phyloP scores from a whole-genome alignment of 352 stramenopile species.

The Globisporangium spiculum region DNA sequence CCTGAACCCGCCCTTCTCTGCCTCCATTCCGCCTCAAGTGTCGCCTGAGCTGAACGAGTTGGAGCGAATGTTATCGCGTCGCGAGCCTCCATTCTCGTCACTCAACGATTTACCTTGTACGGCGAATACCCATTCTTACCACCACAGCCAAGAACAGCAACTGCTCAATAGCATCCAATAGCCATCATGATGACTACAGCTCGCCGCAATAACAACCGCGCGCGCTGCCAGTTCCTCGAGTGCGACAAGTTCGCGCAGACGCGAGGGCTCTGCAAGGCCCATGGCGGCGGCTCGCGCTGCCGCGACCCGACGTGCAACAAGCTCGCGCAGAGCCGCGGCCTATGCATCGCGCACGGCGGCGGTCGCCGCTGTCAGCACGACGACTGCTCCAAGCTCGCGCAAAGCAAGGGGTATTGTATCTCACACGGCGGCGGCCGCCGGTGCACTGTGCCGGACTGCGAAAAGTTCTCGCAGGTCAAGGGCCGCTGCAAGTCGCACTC shows the following conservation, averaged over 20 bases:
- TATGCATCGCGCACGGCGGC: conserved; percentile 80
- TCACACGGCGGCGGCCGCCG: conserved; percentile 74
- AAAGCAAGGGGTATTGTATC: conserved; percentile 83
- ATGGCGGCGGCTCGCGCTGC: conserved; percentile 80
- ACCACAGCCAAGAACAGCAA: conserved; percentile 8
- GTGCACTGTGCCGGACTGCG: conserved; percentile 68
- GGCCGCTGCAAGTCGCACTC: conserved; percentile 85
- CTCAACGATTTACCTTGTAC: conserved; percentile 34
- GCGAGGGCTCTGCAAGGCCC: conserved; percentile 75
- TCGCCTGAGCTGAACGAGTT: neutral
- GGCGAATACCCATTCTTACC: conserved; percentile 21
- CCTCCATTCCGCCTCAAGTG: neutral
- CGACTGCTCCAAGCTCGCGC: conserved; percentile 67
- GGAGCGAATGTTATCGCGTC: neutral
- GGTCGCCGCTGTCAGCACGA: conserved; percentile 72
- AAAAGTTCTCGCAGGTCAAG: conserved; percentile 89
- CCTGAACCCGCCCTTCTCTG: conserved; percentile 21
- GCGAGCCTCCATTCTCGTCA: conserved; percentile 17
- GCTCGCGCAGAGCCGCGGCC: conserved; percentile 67
- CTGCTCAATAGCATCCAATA: conserved; percentile 23
- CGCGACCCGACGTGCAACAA: conserved; percentile 77
- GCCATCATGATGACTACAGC: conserved; percentile 24
- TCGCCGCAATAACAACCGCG: conserved; percentile 66
- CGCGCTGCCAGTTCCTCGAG: conserved; percentile 62
- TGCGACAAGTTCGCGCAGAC: conserved; percentile 88